Conservation (phyloP, 495 filamentous ascomycete genomes). For the Trichoderma reesei region DNA sequence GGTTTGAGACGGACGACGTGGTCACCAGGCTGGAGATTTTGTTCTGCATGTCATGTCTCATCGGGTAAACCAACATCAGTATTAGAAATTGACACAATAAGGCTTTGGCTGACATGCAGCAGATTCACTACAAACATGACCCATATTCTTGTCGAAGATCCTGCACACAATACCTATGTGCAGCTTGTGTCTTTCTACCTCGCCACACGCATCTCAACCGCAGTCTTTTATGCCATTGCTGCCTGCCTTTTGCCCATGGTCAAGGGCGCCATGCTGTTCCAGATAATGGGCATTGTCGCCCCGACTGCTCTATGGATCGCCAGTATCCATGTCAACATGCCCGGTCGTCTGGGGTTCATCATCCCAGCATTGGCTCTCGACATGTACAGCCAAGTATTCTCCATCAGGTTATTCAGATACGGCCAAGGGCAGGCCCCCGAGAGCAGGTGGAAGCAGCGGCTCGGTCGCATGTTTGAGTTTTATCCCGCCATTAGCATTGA, state of each 20-base stretch:
- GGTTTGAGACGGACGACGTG: slow-evolving; percentile 52
- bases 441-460: slow-evolving; percentile 11
- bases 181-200: slow-evolving; percentile 48
- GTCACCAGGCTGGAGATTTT: slow-evolving; percentile 42
- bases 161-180: slow-evolving; percentile 32
- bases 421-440: not conserved
- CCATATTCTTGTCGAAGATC: slow-evolving; percentile 30
- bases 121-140: slow-evolving; percentile 49
- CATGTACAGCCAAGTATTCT: slow-evolving; percentile 25
- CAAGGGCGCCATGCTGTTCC: slow-evolving; percentile 39
- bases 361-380: slow-evolving; percentile 42
- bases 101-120: slow-evolving; percentile 4
- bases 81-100: not conserved
- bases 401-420: slow-evolving; percentile 24
- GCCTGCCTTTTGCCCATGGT: slow-evolving; percentile 43
- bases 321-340: slow-evolving; percentile 38
- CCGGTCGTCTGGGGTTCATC: slow-evolving; percentile 34
- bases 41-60: slow-evolving; percentile 44
- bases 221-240: slow-evolving; percentile 31
- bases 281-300: slow-evolving; percentile 27
- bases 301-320: slow-evolving; percentile 44
- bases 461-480: slow-evolving; percentile 42
- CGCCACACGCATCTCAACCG: slow-evolving; percentile 41
- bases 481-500: slow-evolving; percentile 52
- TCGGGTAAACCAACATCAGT: slow-evolving; percentile 24